Evolutionary conservation across 352 stramenopile species (phyloP).

Genomic region (Pythium coloratum): DNA sequence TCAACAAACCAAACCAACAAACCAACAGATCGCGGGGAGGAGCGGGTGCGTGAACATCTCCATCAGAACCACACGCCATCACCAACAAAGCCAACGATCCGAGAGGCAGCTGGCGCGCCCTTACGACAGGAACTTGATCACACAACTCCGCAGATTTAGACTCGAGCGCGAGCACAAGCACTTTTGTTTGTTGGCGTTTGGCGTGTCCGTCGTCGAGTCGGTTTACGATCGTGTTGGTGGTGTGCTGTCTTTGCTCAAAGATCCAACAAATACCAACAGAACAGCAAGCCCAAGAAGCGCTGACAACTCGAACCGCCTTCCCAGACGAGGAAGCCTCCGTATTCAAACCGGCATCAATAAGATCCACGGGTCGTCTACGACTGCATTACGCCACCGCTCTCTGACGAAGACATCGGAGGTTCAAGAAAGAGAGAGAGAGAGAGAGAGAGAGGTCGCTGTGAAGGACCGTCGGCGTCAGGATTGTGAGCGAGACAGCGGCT

Average conservation of each 20-base stretch:
- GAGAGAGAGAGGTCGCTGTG: not conserved
- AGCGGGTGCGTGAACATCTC: not conserved
- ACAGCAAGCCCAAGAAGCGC: not conserved
- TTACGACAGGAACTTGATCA: not conserved
- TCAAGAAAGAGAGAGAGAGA: not conserved
- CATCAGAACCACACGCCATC: not conserved
- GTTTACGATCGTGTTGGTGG: not conserved
- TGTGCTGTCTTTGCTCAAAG: constrained; percentile 1
- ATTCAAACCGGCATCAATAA: not conserved
- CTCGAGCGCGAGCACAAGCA: not conserved
- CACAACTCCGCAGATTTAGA: not conserved
- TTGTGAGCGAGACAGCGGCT: constrained; percentile 7
- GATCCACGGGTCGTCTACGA: not conserved
- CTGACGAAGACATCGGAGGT: not conserved
- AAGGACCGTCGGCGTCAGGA: constrained; percentile 10
- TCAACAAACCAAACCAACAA: not conserved
- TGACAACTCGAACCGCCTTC: not conserved
- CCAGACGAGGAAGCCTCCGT: not conserved
- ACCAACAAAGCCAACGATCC: not conserved
- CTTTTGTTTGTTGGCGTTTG: not conserved
- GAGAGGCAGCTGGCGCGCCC: not conserved
- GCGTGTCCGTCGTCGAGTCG: not conserved
- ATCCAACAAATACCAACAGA: not conserved
- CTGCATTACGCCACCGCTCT: not conserved
- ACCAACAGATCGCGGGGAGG: not conserved